Conservation (phyloP, 768 basidiomycete species). For the Leccinum olivaceopallidum region DNA sequence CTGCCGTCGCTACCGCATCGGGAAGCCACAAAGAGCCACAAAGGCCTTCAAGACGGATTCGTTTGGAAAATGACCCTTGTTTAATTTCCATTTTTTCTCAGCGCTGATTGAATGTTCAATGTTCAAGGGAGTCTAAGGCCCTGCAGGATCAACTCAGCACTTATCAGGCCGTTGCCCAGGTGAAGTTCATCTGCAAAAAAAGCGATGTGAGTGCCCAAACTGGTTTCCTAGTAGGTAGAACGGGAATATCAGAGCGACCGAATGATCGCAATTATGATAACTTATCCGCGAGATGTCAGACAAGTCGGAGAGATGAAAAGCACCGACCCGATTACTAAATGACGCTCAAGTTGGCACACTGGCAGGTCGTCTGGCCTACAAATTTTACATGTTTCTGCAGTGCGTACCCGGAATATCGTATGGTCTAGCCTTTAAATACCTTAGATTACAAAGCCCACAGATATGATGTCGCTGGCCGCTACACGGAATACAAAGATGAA, state of each 20-base stretch:
- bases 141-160: background rate
- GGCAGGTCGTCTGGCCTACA: background rate
- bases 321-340: no score
- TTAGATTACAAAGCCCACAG: background rate
- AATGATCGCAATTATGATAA: background rate
- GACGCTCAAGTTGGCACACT: no score
- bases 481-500: slow-evolving; percentile 1
- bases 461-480: background rate
- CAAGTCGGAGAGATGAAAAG: background rate
- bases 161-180: background rate
- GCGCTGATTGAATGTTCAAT: background rate
- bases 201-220: background rate
- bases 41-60: background rate
- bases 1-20: background rate
- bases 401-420: no score
- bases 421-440: background rate
- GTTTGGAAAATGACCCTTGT: background rate
- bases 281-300: no score
- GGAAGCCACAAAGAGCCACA: background rate
- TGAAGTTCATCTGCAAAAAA: background rate
- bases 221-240: background rate
- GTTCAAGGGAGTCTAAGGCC: background rate
- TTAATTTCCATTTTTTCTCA: background rate
- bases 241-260: background rate
- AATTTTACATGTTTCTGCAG: background rate